phyloP scores from a whole-genome alignment of 805 yeast species.

The Barnettozyma botsteinii region DNA sequence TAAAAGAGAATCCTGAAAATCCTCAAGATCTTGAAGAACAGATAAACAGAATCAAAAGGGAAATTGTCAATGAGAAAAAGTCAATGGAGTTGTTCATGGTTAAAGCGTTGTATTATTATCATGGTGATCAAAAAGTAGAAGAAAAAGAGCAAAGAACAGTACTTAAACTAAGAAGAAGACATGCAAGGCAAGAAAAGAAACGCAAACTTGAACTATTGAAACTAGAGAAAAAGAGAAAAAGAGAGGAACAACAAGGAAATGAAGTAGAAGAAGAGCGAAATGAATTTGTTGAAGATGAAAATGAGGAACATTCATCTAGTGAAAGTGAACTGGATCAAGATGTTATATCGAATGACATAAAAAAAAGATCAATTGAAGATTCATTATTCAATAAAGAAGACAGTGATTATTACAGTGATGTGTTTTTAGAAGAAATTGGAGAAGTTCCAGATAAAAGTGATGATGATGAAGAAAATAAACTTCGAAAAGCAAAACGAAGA shows the following conservation, averaged over 20 bases:
- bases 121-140: neutral
- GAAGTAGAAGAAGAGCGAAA: neutral
- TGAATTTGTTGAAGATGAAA: neutral
- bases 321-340: neutral
- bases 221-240: no score
- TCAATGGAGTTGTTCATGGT: neutral
- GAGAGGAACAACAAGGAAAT: neutral
- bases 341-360: neutral
- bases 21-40: neutral
- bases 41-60: neutral
- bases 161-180: no score
- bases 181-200: no score
- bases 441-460: no score
- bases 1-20: neutral
- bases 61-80: neutral
- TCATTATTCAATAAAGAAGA: neutral
- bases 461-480: neutral
- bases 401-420: conserved; percentile 6
- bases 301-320: neutral
- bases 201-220: no score
- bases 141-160: no score
- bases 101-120: neutral
- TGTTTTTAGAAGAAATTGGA: conserved; percentile 5
- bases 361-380: neutral
- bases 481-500: neutral